These are phyloP conservation scores for Blastomyces percursus DNA, from an alignment of 2,329 filamentous ascomycete genomes.

Conservation along the genomic window DNA sequence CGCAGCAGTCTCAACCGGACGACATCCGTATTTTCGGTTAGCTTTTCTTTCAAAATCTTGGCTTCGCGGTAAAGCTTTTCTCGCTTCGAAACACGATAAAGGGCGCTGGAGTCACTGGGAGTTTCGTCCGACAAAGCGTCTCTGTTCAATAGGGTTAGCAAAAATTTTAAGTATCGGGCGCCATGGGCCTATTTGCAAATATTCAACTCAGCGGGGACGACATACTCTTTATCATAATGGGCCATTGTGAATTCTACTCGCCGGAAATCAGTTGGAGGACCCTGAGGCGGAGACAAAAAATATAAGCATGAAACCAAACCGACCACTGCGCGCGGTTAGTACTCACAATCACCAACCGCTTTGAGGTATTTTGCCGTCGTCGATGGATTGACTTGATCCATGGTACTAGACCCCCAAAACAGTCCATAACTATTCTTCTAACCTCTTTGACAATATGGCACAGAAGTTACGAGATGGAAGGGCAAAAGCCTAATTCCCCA, in stretches of 20 bases:
- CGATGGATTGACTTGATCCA: constrained; percentile 26
- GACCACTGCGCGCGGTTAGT: neutral
- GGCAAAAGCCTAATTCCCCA: neutral
- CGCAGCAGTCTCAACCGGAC: neutral
- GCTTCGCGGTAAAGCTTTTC: constrained; percentile 3
- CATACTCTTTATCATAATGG: constrained; percentile 12
- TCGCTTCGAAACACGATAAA: neutral
- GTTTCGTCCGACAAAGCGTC: neutral
- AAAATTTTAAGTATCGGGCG: neutral
- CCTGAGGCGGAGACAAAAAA: constrained; percentile 18
- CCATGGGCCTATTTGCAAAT: neutral
- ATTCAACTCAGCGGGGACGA: neutral
- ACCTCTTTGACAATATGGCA: neutral
- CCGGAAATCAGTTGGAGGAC: constrained; percentile 34
- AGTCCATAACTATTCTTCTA: constrained; percentile 11
- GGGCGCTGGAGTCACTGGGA: neutral
- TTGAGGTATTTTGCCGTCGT: constrained; percentile 11
- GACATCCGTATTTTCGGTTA: neutral
- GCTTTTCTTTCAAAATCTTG: neutral
- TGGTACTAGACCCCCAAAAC: constrained; percentile 27
- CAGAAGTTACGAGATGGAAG: neutral
- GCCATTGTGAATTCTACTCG: constrained; percentile 31
- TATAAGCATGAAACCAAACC: neutral
- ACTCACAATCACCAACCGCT: constrained; percentile 6
- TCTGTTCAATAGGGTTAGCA: neutral